phyloP scores from a whole-genome alignment of 306 rosid genomes.

The Prunus campanulata region DNA sequence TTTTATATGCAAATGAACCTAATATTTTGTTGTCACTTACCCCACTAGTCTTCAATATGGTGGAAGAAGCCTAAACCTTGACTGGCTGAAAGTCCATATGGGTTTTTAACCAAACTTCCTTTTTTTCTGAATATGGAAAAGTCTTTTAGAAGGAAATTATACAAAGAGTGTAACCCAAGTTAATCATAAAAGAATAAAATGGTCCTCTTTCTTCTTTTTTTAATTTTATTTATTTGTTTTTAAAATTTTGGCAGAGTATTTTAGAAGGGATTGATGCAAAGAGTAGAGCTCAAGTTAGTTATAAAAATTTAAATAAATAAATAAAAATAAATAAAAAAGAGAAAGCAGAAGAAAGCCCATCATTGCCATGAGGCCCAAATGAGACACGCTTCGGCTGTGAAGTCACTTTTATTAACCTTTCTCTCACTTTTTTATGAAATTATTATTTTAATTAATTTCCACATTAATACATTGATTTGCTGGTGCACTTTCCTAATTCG shows the following conservation, averaged over 20 bases:
- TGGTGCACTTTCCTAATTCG: background rate
- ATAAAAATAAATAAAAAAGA: background rate
- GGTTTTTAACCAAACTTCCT: conserved; percentile 24
- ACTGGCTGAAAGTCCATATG: conserved; percentile 13
- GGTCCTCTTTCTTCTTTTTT: background rate
- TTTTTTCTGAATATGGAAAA: conserved; percentile 30
- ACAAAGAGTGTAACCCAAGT: conserved; percentile 74
- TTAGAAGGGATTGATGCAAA: conserved; percentile 69
- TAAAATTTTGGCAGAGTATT: conserved; percentile 38
- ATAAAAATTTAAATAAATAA: too few relatives aligned
- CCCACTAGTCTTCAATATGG: background rate
- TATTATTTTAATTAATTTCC: background rate
- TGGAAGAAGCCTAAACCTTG: conserved; percentile 41
- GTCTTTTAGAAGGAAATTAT: conserved; percentile 51
- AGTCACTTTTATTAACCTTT: conserved; percentile 63
- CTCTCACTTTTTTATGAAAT: conserved; percentile 9
- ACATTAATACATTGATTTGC: background rate
- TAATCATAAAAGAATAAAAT: conserved; percentile 24
- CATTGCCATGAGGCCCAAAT: conserved; percentile 57
- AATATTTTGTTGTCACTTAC: background rate
- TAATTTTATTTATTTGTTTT: accelerated
- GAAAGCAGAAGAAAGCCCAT: conserved; percentile 33
- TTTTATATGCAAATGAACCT: background rate
- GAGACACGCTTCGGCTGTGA: conserved; percentile 51
- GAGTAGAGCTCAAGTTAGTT: conserved; percentile 63